Conservation (phyloP, 129 eudicot species). For the Rutidosis leptorrhynchoides region DNA sequence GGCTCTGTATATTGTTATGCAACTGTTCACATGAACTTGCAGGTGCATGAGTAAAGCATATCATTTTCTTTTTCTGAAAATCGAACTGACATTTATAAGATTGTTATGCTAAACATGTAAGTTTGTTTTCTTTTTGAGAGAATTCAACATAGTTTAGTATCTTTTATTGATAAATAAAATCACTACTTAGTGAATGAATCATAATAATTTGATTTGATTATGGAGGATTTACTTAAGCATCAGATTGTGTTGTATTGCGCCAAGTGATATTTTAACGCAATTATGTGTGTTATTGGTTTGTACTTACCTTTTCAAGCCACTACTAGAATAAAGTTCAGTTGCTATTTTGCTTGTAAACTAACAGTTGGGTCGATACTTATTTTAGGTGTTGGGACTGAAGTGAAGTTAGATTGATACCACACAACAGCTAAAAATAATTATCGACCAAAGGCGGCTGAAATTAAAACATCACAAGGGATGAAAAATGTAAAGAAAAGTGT, state of each 20-base stretch:
- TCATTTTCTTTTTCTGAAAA: background rate
- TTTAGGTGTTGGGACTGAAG: background rate
- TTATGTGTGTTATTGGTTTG: too few species aligned
- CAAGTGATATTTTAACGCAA: background rate
- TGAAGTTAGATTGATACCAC: background rate
- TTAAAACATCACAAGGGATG: too few species aligned
- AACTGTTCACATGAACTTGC: conserved; percentile 19
- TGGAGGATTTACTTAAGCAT: background rate
- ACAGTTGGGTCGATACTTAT: background rate
- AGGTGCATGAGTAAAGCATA: conserved; percentile 17
- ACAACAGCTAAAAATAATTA: too few species aligned
- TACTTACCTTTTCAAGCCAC: background rate
- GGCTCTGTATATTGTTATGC: conserved; percentile 30
- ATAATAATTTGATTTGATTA: background rate
- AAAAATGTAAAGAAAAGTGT: too few species aligned
- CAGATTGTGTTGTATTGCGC: background rate
- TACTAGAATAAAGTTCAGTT: background rate
- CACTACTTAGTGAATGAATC: background rate
- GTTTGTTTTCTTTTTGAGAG: background rate
- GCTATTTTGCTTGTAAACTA: background rate
- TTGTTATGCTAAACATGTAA: conserved; percentile 4
- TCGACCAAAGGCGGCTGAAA: too few species aligned
- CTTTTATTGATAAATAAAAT: background rate
- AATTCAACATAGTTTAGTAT: conserved; percentile 3
- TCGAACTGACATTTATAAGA: background rate